phyloP scores from a whole-genome alignment of 2,329 filamentous ascomycete species.

The Paracoccidioides brasiliensis region DNA sequence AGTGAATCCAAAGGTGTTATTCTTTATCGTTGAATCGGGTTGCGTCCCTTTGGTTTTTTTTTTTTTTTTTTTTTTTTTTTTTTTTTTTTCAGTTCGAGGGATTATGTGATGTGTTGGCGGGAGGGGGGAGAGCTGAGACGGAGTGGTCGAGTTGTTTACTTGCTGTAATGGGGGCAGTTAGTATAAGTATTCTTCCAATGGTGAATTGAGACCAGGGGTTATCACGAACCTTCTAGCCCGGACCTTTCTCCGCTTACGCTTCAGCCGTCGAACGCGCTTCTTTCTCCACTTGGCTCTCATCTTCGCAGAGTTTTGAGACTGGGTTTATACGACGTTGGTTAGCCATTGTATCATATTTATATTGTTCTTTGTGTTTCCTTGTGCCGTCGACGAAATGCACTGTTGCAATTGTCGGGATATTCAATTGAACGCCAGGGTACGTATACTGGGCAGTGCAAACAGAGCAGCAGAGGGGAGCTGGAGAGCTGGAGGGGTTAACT shows the following conservation, averaged over 20 bases:
- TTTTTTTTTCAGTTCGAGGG: neutral
- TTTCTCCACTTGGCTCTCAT: slow-evolving; percentile 99
- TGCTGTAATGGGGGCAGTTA: slow-evolving; percentile 37
- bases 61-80: neutral
- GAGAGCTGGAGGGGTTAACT: slow-evolving; percentile 14
- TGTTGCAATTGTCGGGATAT: neutral
- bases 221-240: slow-evolving; percentile 79
- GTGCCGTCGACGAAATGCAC: neutral
- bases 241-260: slow-evolving; percentile 99
- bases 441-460: neutral
- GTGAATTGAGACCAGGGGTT: neutral
- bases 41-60: neutral
- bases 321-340: slow-evolving; percentile 4
- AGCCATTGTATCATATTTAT: neutral
- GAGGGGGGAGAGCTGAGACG: slow-evolving; percentile 35
- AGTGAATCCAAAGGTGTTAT: neutral
- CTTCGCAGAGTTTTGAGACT: slow-evolving; percentile 29
- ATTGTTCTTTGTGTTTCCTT: neutral
- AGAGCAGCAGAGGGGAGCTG: neutral
- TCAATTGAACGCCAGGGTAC: neutral
- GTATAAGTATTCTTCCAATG: slow-evolving; percentile 10
- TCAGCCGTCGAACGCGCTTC: slow-evolving; percentile 98
- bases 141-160: slow-evolving; percentile 52
- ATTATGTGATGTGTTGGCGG: slow-evolving; percentile 1
- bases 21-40: neutral